Evolutionary conservation across 257 asterid species (phyloP).

Genomic region (Apocynum venetum): DNA sequence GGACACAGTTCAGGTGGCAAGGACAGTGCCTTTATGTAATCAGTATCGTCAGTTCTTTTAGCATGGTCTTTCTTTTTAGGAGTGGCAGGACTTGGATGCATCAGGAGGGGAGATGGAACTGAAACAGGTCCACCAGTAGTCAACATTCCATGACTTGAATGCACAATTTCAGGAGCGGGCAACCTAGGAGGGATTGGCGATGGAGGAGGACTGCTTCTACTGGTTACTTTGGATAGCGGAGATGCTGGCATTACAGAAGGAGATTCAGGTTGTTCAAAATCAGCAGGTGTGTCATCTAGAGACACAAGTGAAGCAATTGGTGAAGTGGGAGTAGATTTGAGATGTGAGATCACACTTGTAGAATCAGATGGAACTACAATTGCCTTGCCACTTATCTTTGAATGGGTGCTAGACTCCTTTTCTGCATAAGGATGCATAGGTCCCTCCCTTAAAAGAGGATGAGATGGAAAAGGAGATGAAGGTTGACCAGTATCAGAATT

Average conservation of each 20-base stretch:
- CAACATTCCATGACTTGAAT: not conserved
- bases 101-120: constrained; percentile 16
- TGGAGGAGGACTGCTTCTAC: constrained; percentile 20
- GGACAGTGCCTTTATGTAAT: constrained; percentile 20
- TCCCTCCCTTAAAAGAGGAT: constrained; percentile 24
- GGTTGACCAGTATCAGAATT: constrained; percentile 9
- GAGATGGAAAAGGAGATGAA: constrained; percentile 26
- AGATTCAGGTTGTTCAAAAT: constrained; percentile 22
- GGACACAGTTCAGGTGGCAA: constrained; percentile 25
- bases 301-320: constrained; percentile 28
- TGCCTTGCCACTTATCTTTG: constrained; percentile 21
- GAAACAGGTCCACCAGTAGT: constrained; percentile 7
- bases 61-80: constrained; percentile 25
- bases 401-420: constrained; percentile 20
- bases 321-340: constrained; percentile 28
- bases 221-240: constrained; percentile 22
- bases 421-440: constrained; percentile 16
- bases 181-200: constrained; percentile 19
- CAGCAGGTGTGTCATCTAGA: constrained; percentile 31
- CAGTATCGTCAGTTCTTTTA: constrained; percentile 18
- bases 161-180: constrained; percentile 1
- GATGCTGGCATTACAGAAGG: constrained; percentile 20
- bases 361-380: constrained; percentile 23
- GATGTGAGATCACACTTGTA: constrained; percentile 27
- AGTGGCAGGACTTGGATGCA: constrained; percentile 23